These are phyloP conservation scores for Talaromyces thailandensis DNA, from an alignment of 495 filamentous ascomycete genomes.

Conservation along the genomic window DNA sequence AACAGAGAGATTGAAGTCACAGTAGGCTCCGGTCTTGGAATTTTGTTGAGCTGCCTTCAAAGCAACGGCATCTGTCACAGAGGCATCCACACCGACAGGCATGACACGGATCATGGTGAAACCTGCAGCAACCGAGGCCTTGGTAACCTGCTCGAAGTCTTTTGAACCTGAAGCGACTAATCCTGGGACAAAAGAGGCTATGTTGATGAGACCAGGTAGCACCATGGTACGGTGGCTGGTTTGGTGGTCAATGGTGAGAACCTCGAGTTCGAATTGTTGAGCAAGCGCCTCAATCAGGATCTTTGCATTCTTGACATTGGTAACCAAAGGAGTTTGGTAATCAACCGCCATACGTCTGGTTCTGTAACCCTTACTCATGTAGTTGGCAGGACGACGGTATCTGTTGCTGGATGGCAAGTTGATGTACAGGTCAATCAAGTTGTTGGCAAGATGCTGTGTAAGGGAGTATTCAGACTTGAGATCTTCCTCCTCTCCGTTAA, in stretches of 20 bases:
- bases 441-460: slow-evolving; percentile 90
- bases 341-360: slow-evolving; percentile 97
- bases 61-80: slow-evolving; percentile 62
- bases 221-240: slow-evolving; percentile 72
- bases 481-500: slow-evolving; percentile 59
- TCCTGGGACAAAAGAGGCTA: slow-evolving; percentile 72
- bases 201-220: slow-evolving; percentile 70
- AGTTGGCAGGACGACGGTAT: slow-evolving; percentile 90
- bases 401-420: slow-evolving; percentile 97
- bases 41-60: slow-evolving; percentile 71
- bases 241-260: slow-evolving; percentile 79
- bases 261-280: slow-evolving; percentile 72
- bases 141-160: slow-evolving; percentile 64
- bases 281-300: slow-evolving; percentile 90
- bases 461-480: slow-evolving; percentile 95
- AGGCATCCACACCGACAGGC: slow-evolving; percentile 64
- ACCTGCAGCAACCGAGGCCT: slow-evolving; percentile 65
- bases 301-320: slow-evolving; percentile 99
- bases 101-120: slow-evolving; percentile 82
- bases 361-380: slow-evolving; percentile 94
- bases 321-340: slow-evolving; percentile 94
- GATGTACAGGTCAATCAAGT: slow-evolving; percentile 96
- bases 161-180: slow-evolving; percentile 53
- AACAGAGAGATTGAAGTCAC: slow-evolving; percentile 83
- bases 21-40: slow-evolving; percentile 56